Evolutionary conservation across 2,329 filamentous ascomycete species (phyloP).

Genomic region (Boeremia exigua): DNA sequence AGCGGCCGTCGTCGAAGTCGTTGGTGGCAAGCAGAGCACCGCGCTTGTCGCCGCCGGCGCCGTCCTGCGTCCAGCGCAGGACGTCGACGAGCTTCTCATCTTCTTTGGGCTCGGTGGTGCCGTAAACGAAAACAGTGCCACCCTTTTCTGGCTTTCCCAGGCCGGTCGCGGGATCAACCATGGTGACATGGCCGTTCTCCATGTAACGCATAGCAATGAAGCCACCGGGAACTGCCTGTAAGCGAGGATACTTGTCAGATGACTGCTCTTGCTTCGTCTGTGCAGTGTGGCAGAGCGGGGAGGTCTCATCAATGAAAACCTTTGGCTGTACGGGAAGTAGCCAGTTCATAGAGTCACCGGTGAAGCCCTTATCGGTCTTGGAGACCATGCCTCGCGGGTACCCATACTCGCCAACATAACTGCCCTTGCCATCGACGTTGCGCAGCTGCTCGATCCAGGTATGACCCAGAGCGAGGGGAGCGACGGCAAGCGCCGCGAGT

Average conservation of each 20-base stretch:
- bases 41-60: conserved; percentile 78
- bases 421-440: conserved; percentile 74
- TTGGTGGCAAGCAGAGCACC: conserved; percentile 78
- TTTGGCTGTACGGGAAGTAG: conserved; percentile 59
- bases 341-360: conserved; percentile 62
- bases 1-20: conserved; percentile 89
- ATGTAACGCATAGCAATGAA: conserved; percentile 58
- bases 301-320: conserved; percentile 57
- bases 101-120: conserved; percentile 54
- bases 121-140: conserved; percentile 57
- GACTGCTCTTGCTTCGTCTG: conserved; percentile 66
- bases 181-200: conserved; percentile 59
- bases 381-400: conserved; percentile 75
- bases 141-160: conserved; percentile 52
- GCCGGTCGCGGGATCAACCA: conserved; percentile 42
- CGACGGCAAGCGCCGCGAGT: conserved; percentile 27
- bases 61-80: conserved; percentile 81
- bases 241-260: conserved; percentile 62
- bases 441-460: conserved; percentile 82
- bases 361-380: conserved; percentile 63
- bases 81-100: conserved; percentile 69
- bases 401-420: conserved; percentile 72
- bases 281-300: conserved; percentile 67
- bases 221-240: conserved; percentile 60
- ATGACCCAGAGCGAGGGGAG: conserved; percentile 56